Evolutionary conservation across 352 stramenopile genomes (phyloP), one percentile per base, ranked within the genome.

Genomic region (Thalassiosira delicatula): DNA sequence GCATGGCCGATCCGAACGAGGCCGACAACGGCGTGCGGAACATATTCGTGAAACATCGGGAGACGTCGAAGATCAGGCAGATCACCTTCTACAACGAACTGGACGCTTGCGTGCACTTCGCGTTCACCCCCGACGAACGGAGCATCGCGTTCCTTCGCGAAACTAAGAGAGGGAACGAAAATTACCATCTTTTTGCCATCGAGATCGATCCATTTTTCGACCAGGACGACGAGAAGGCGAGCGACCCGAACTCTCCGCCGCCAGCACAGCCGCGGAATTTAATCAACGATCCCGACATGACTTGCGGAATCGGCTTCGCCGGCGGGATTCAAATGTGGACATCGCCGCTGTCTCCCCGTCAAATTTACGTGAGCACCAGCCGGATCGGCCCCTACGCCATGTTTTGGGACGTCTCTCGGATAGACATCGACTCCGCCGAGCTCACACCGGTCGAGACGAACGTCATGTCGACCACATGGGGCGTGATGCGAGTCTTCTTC

Each of bases 321-420:
- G 69, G 69, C 23, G 53, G 69, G 33, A 29, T 81, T 3, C 72
- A 81, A 42, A 33, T 81, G 19, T 81, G 72, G 72, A 81, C 72
- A 3, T 57, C 72, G 37, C 17, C 19, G 23, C 1, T 35, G 11
- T 40, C 1, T 27, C 21, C 59, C 19, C 61, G 72, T 33, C 21
- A 56, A 25, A 53, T 81, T 7, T 81, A 69, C 44, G 49, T 74
- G 23, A 81, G 72, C 35, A 81, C 72, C 9, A 57, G 42, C 23
- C 21, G 32, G 25, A 59, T 73, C 9, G 72, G 72, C 0, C 46
- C 44, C 8, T 81, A 51, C 30, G 23, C 72, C 11, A 66, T 81
- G n/a, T 81, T 72, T 66, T 81, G 72, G 72, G 72, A 81, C 35
- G 49, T 81, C 3, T 69, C 44, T 49, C 29, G 32, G 23, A 42